Evolutionary conservation across 2,329 filamentous ascomycete species (phyloP), one percentile per base, ranked within the genome.

Genomic region (Ambrosiella cleistominuta): DNA sequence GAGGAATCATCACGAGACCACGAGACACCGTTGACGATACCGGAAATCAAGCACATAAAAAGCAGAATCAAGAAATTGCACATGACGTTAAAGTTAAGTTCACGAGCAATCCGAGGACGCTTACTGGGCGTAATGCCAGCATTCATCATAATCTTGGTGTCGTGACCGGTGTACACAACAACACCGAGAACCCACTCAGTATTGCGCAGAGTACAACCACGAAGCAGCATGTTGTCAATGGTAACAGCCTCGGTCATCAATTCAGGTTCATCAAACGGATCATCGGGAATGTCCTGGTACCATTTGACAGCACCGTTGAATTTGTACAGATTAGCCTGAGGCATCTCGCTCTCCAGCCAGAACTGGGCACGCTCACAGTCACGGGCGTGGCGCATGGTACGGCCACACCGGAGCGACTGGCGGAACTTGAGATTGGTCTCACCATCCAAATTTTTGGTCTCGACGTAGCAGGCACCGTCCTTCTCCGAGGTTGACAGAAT

Each of bases 91-190:
- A 88, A 94, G 73, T 98, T 98, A 64, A 98, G 79, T 68, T 95
- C 90, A 62, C 88, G 85, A 57, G 90, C 88, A 65, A 98, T 90
- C 64, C 88, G 83, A 42, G 93, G 82, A 62, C 91, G 86, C 74
- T 98, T 98, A 68, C 82, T 95, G 11, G 94, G 93, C 1, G 93
- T 98, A 62, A 91, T 85, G 61, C 93, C 93, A 36, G 93, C 87
- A 68, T 98, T 98, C 74, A 96, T 86, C 93, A 98, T 98, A 68
- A 96, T 97, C 73, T 97, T 98, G 39, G 91, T 95, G 68, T 98
- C 91, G 66, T 90, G 83, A 39, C 93, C 93, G 9, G 71, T 73
- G 66, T 97, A 98, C 13, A 98, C 91, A 57, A 98, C 91, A 2
- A 98, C 79, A 57, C 90, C 93, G 5, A 98, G 78, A 57, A 89